These are phyloP conservation scores for Sonneratia alba DNA, from an alignment of 345 rosid species.

Conservation along the genomic window DNA sequence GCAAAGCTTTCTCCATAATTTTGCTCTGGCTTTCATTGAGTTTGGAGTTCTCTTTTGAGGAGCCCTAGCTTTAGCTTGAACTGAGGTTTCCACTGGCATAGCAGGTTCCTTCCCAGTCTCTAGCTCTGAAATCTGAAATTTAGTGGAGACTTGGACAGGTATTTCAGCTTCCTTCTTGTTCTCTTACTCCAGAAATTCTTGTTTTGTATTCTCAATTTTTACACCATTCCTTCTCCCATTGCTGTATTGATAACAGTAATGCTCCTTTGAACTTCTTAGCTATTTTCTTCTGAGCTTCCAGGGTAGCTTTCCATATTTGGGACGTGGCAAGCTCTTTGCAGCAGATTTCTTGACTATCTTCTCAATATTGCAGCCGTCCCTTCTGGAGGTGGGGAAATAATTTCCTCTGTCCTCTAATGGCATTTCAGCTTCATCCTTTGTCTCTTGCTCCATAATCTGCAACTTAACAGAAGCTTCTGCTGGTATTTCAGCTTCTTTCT, in stretches of 20 bases:
- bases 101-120: conserved; percentile 20
- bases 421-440: conserved; percentile 8
- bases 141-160: neutral
- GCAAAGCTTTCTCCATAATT: conserved; percentile 29
- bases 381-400: conserved; percentile 4
- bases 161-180: conserved; percentile 9
- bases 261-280: conserved; percentile 5
- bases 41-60: conserved; percentile 23
- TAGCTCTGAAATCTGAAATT: conserved; percentile 1
- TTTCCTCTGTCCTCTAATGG: conserved; percentile 2
- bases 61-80: conserved; percentile 15
- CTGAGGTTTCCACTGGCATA: conserved; percentile 19
- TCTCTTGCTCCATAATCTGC: conserved; percentile 9
- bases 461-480: neutral
- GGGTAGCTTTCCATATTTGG: conserved; percentile 15
- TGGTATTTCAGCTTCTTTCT: neutral
- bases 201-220: neutral
- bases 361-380: too few relatives aligned
- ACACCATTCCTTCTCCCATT: conserved; percentile 8
- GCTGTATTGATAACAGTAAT: conserved; percentile 9
- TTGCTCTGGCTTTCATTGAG: conserved; percentile 28
- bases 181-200: conserved; percentile 3
- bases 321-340: conserved; percentile 18
- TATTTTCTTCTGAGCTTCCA: conserved; percentile 9
- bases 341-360: conserved; percentile 28